Percentiles rank a stretch among this genome's conserved stretches.
Evolutionary conservation across 1,139 yeast genomes (phyloP).

Genomic region (Candida mesenterica): DNA sequence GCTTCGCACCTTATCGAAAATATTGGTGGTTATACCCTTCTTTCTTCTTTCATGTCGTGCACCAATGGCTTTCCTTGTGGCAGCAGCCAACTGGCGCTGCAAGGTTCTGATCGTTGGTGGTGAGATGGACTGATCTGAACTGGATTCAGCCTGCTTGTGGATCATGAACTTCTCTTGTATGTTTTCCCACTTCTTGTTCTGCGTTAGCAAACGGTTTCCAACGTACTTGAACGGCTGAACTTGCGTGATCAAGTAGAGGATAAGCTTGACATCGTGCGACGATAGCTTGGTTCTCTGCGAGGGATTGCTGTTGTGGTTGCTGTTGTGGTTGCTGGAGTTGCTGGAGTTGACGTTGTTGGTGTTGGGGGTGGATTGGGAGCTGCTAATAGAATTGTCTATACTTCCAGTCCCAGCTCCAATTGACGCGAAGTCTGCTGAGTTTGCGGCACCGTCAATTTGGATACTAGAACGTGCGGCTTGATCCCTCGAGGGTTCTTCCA

Average conservation of each 20-base stretch:
- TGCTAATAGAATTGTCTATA: too few relatives aligned
- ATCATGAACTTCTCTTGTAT: slow-evolving; percentile 29
- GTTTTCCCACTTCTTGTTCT: slow-evolving; percentile 37
- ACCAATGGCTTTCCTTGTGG: slow-evolving; percentile 30
- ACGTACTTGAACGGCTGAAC: slow-evolving; percentile 40
- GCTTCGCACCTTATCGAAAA: slow-evolving; percentile 6
- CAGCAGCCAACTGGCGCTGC: slow-evolving; percentile 36
- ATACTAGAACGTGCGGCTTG: too few relatives aligned
- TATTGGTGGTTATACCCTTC: slow-evolving; percentile 7
- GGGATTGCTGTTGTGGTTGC: neutral
- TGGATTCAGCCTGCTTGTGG: slow-evolving; percentile 6
- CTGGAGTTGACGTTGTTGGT: neutral
- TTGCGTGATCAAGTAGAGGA: slow-evolving; percentile 29
- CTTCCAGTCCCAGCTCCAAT: too few relatives aligned
- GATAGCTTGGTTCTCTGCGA: slow-evolving; percentile 27
- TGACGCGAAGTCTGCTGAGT: too few relatives aligned
- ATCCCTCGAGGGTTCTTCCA: too few relatives aligned
- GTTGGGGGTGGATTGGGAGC: neutral
- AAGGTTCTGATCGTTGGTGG: slow-evolving; percentile 37
- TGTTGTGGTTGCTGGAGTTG: neutral
- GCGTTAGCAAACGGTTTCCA: slow-evolving; percentile 33
- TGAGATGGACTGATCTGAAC: slow-evolving; percentile 15
- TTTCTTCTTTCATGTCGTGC: slow-evolving; percentile 13
- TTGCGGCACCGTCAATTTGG: too few relatives aligned
- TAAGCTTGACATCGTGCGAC: slow-evolving; percentile 28